Conservation (phyloP, 148 eudicot species). For the Fagopyrum homotropicum region DNA sequence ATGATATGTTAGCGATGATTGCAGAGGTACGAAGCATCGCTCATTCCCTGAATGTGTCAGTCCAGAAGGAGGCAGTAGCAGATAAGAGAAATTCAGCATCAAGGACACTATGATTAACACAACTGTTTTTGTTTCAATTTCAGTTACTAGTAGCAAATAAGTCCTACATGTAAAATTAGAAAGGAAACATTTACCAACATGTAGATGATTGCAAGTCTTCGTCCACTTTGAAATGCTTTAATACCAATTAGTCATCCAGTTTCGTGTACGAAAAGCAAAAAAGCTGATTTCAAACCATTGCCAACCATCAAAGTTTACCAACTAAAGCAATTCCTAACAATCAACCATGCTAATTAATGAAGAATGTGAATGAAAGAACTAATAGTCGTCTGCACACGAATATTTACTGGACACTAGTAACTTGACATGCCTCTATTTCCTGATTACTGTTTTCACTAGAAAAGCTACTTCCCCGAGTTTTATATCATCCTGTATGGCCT, state of each 20-base stretch:
- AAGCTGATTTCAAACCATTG: not conserved
- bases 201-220: conserved; percentile 3
- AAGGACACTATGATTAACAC: conserved; percentile 3
- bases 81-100: conserved; percentile 8
- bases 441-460: not conserved
- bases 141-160: not conserved
- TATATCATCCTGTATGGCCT: conserved; percentile 14
- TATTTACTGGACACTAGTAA: conserved; percentile 1
- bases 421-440: not conserved
- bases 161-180: conserved; percentile 2
- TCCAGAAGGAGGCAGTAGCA: conserved; percentile 1
- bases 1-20: conserved; percentile 81
- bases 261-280: not conserved
- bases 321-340: not conserved
- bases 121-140: not conserved
- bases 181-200: not conserved
- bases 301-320: not conserved
- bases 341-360: not conserved
- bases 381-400: not conserved
- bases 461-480: conserved; percentile 8
- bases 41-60: conserved; percentile 37
- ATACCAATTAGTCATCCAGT: not conserved
- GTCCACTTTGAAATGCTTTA: not conserved
- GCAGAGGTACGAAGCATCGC: conserved; percentile 82
- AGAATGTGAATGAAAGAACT: not conserved